These are phyloP conservation scores for Bondarzewia mesenterica DNA, from an alignment of 1,284 basidiomycete genomes.

Conservation along the genomic window DNA sequence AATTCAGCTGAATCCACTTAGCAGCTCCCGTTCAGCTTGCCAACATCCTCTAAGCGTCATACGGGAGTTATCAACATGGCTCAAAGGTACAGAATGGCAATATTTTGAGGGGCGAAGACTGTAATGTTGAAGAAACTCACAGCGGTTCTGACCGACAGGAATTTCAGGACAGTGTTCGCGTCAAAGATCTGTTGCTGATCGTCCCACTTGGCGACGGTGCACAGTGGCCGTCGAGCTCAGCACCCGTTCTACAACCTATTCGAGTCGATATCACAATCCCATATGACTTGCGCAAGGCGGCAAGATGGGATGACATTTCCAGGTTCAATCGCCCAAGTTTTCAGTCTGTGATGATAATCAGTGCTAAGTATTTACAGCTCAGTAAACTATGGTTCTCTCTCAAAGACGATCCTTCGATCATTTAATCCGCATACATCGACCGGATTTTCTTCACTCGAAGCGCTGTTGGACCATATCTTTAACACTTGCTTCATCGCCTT, in stretches of 20 bases:
- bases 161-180: constrained; percentile 22
- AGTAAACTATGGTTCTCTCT: constrained; percentile 51
- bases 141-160: background rate
- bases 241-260: constrained; percentile 47
- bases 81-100: too few species aligned
- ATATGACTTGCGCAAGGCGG: constrained; percentile 46
- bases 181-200: constrained; percentile 39
- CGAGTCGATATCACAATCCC: constrained; percentile 45
- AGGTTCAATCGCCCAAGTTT: background rate
- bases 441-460: constrained; percentile 33
- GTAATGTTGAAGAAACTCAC: background rate
- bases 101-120: background rate
- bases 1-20: too few species aligned
- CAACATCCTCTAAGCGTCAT: background rate
- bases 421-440: constrained; percentile 16
- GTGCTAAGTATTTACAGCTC: constrained; percentile 28
- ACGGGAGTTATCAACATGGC: too few species aligned
- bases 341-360: too few species aligned
- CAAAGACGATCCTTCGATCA: constrained; percentile 23
- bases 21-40: background rate
- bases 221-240: constrained; percentile 27
- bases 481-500: constrained; percentile 31
- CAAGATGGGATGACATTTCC: constrained; percentile 39
- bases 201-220: constrained; percentile 32
- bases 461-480: constrained; percentile 34